These are phyloP conservation scores for Macrophomina phaseolina DNA, from an alignment of 2,329 filamentous ascomycete genomes.

Conservation along the genomic window DNA sequence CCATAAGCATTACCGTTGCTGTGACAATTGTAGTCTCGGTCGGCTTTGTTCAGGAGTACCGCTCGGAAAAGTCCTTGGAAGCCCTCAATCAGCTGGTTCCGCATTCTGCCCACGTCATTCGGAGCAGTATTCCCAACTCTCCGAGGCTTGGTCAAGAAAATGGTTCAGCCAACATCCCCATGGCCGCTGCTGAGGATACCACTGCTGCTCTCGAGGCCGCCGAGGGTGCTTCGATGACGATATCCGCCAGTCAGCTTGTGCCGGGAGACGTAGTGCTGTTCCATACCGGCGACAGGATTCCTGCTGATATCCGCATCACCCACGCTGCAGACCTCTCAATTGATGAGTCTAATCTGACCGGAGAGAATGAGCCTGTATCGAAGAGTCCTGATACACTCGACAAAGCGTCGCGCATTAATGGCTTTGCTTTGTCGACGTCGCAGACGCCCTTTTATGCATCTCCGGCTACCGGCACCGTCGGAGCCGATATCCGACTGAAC, in stretches of 20 bases:
- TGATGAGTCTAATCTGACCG: conserved; percentile 95
- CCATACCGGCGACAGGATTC: conserved; percentile 93
- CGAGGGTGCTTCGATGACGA: conserved; percentile 78
- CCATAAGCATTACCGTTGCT: conserved; percentile 91
- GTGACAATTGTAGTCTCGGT: conserved; percentile 97
- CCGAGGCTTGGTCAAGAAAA: conserved; percentile 10
- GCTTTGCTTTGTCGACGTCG: conserved; percentile 40
- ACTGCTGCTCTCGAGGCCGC: conserved; percentile 66
- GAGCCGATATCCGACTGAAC: conserved; percentile 70
- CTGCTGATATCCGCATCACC: conserved; percentile 93
- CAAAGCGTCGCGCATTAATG: conserved; percentile 21
- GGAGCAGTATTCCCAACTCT: conserved; percentile 50
- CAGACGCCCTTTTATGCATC: conserved; percentile 65
- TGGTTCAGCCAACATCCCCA: conserved; percentile 32
- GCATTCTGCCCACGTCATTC: conserved; percentile 93
- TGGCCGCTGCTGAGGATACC: conserved; percentile 55
- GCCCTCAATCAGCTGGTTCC: conserved; percentile 92
- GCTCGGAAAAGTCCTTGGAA: conserved; percentile 96
- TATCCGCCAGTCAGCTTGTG: conserved; percentile 85
- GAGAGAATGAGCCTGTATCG: conserved; percentile 90
- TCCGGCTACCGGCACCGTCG: conserved; percentile 63
- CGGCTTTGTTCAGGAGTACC: conserved; percentile 95
- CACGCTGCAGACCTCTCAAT: conserved; percentile 88
- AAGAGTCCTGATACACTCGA: conserved; percentile 71
- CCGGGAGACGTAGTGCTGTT: conserved; percentile 93